These are phyloP conservation scores for Colletotrichum costaricense DNA, from an alignment of 2,329 filamentous ascomycete species.

Conservation along the genomic window DNA sequence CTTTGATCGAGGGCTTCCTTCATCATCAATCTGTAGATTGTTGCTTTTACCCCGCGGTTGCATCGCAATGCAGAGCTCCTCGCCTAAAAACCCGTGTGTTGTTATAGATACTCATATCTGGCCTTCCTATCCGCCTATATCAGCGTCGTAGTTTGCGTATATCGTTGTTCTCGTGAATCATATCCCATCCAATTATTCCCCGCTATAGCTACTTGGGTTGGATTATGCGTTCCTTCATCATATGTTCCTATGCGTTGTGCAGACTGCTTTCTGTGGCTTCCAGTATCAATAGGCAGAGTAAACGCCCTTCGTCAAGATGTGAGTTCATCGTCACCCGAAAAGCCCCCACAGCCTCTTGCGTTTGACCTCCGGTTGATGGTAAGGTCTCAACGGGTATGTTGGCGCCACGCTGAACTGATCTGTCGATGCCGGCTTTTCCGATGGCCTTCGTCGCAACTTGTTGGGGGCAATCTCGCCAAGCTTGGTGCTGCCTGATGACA, in stretches of 20 bases:
- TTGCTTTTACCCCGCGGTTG: background rate
- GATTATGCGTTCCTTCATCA: background rate
- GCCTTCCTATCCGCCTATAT: background rate
- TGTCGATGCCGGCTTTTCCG: background rate
- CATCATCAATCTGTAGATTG: background rate
- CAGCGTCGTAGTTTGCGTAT: background rate
- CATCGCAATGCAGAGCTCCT: background rate
- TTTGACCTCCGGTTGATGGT: background rate
- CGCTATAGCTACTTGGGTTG: background rate
- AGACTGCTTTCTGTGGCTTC: background rate
- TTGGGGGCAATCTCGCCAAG: constrained; percentile 51
- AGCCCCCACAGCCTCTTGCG: constrained; percentile 26
- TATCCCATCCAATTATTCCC: background rate
- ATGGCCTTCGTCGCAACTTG: constrained; percentile 8
- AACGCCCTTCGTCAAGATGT: background rate
- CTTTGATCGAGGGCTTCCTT: background rate
- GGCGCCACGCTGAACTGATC: constrained; percentile 7
- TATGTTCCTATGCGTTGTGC: background rate
- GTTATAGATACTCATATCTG: background rate
- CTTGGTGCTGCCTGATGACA: constrained; percentile 57
- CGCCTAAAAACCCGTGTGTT: background rate
- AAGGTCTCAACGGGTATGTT: constrained; percentile 31
- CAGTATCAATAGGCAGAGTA: background rate
- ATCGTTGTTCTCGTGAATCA: background rate
- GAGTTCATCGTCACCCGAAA: constrained; percentile 3